Evolutionary conservation across 2,329 filamentous ascomycete genomes (phyloP).

Genomic region (Ascochyta clinopodiicola): DNA sequence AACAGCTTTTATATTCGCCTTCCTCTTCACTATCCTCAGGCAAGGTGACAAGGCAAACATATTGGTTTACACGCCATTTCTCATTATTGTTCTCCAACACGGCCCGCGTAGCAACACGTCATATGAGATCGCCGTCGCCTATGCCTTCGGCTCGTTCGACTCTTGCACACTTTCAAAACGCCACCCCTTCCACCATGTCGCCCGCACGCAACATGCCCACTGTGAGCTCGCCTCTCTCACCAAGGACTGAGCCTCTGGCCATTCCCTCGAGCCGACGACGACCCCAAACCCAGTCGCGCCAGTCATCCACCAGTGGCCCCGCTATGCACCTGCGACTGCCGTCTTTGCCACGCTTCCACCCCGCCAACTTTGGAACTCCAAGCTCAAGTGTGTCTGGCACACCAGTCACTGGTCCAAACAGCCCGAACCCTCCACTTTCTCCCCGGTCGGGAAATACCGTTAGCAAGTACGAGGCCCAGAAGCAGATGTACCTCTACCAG

Average conservation of each 20-base stretch:
- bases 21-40: constrained; percentile 10
- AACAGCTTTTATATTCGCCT: constrained; percentile 4
- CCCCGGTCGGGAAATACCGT: constrained; percentile 48
- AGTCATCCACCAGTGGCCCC: constrained; percentile 44
- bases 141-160: constrained; percentile 28
- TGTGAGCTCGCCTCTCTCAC: constrained; percentile 43
- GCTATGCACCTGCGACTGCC: constrained; percentile 53
- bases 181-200: constrained; percentile 34
- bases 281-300: constrained; percentile 40
- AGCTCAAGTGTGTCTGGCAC: constrained; percentile 47
- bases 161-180: constrained; percentile 25
- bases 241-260: constrained; percentile 44
- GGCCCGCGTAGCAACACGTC: constrained; percentile 34
- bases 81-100: constrained; percentile 10
- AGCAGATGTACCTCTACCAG: constrained; percentile 57
- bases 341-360: constrained; percentile 60
- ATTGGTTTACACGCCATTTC: constrained; percentile 1
- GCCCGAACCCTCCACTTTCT: constrained; percentile 53
- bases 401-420: constrained; percentile 47
- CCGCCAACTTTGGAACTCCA: constrained; percentile 57
- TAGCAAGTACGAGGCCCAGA: constrained; percentile 57
- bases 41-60: constrained; percentile 10
- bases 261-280: constrained; percentile 47
- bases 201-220: constrained; percentile 41
- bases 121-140: constrained; percentile 35